Percentiles rank a stretch among this genome's conserved stretches.
Conservation (phyloP, 2,329 filamentous ascomycete genomes). For the Nannizziopsis arthrosporioides region DNA sequence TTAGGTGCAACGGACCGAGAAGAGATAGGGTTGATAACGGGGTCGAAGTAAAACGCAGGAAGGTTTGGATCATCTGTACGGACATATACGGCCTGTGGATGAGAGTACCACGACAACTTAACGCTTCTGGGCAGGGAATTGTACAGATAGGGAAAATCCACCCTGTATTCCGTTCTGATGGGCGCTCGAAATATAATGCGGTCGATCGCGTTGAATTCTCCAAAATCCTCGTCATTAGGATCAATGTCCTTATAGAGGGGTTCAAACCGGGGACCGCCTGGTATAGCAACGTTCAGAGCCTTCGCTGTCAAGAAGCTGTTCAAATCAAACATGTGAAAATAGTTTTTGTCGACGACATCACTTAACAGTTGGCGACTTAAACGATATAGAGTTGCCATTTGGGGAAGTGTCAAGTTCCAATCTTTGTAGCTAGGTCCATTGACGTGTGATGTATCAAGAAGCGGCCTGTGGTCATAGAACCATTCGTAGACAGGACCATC, state of each 20-base stretch:
- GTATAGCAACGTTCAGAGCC: conserved; percentile 90
- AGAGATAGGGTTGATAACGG: conserved; percentile 94
- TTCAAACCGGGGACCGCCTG: conserved; percentile 93
- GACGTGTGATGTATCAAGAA: conserved; percentile 83
- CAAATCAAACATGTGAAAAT: conserved; percentile 93
- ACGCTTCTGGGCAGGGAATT: conserved; percentile 94
- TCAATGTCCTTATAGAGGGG: conserved; percentile 97
- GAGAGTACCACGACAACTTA: conserved; percentile 82
- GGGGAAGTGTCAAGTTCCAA: conserved; percentile 84
- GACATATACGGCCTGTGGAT: conserved; percentile 86
- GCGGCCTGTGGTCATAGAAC: conserved; percentile 90
- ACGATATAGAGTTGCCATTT: conserved; percentile 93
- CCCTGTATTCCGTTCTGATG: conserved; percentile 88
- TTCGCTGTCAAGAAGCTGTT: conserved; percentile 94
- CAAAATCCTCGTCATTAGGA: conserved; percentile 97
- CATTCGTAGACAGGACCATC: conserved; percentile 86
- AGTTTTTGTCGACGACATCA: conserved; percentile 89
- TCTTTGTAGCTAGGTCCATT: conserved; percentile 94
- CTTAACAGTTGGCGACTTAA: conserved; percentile 82
- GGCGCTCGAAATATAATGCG: conserved; percentile 96
- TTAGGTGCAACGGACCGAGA: conserved; percentile 87
- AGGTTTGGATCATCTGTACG: conserved; percentile 77
- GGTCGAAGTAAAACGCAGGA: conserved; percentile 94
- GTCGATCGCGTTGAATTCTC: conserved; percentile 98
- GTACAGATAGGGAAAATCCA: conserved; percentile 89